Percentiles rank a stretch among this genome's conserved stretches.
phyloP scores from a whole-genome alignment of 257 asterid genomes.

The Solanum etuberosum region DNA sequence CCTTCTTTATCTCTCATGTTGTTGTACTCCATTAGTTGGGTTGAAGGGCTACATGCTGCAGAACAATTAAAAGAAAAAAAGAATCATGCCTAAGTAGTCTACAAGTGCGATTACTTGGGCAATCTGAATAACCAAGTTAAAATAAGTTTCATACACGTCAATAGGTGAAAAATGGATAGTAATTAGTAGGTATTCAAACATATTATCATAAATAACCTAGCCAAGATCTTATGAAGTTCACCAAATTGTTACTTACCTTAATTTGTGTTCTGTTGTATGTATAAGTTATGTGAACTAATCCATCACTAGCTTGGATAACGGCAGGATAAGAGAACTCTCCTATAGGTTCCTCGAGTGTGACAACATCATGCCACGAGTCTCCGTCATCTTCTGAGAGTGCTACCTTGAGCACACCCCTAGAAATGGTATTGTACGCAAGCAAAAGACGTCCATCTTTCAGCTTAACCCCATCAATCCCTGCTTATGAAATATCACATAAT shows the following conservation, averaged over 20 bases:
- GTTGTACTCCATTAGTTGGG: constrained; percentile 21
- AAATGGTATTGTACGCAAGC: constrained; percentile 70
- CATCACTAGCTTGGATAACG: constrained; percentile 70
- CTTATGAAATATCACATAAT: neutral
- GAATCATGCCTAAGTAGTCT: neutral
- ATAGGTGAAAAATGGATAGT: neutral
- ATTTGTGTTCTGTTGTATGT: constrained; percentile 81
- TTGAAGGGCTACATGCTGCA: constrained; percentile 61
- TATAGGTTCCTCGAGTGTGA: constrained; percentile 50
- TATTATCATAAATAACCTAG: neutral
- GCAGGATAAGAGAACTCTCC: constrained; percentile 97
- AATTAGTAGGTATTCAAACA: neutral
- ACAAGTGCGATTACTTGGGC: neutral
- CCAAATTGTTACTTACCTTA: constrained; percentile 41
- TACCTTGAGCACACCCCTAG: constrained; percentile 76
- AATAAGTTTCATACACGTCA: neutral
- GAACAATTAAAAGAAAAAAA: neutral
- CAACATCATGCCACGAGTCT: constrained; percentile 69
- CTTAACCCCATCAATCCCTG: constrained; percentile 93
- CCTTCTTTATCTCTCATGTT: neutral
- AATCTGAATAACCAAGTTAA: neutral
- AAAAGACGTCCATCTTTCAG: constrained; percentile 66
- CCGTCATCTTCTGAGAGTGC: constrained; percentile 77
- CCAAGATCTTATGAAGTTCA: neutral
- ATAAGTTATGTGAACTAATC: constrained; percentile 77